Conservation (phyloP, 2,329 filamentous ascomycete genomes). For the Calonectria pseudoreteaudii region DNA sequence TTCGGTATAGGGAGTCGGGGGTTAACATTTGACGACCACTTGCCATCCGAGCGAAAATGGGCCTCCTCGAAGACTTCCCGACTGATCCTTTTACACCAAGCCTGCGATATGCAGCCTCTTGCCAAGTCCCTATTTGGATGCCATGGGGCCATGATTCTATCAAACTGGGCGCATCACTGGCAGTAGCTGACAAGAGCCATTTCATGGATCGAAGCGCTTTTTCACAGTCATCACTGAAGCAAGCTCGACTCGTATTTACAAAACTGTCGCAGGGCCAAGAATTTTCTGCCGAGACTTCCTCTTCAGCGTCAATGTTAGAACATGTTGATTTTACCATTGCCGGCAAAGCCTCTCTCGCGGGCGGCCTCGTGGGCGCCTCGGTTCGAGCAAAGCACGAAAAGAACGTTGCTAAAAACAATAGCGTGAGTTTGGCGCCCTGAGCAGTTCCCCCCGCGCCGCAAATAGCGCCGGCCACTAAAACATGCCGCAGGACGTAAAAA, state of each 20-base stretch:
- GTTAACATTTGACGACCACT: background rate
- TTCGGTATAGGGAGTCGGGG: background rate
- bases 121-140: background rate
- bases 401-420: slow-evolving; percentile 1
- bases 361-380: background rate
- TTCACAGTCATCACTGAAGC: background rate
- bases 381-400: background rate
- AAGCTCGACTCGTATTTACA: background rate
- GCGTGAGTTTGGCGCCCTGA: background rate
- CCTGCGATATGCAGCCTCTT: background rate
- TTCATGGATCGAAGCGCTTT: background rate
- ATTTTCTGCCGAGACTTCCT: background rate
- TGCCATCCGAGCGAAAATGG: background rate
- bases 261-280: background rate
- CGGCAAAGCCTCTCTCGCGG: background rate
- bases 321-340: background rate
- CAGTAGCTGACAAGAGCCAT: background rate
- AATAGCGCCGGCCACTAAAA: background rate
- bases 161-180: background rate
- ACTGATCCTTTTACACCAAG: background rate
- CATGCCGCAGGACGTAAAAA: background rate
- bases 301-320: background rate
- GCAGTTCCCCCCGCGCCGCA: background rate
- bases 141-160: background rate
- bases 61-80: slow-evolving; percentile 2